A percentile compares a stretch with the other conserved stretches of the same genome.
Evolutionary conservation across 495 filamentous ascomycete genomes (phyloP).

Genomic region (Glarea lozoyensis): DNA sequence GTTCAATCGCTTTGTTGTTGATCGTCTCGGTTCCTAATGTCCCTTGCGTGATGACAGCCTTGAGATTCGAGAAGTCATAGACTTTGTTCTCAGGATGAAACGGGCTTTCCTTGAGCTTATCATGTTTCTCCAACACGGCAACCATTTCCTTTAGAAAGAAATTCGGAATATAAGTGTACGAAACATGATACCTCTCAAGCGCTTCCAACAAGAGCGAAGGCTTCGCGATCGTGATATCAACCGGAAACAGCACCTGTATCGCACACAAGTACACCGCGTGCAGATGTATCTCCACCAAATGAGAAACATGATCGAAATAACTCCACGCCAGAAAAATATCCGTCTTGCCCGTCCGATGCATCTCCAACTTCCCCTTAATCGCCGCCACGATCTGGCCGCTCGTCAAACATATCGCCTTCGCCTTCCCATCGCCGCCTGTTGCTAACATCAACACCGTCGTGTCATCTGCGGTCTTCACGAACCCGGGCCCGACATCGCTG

Average conservation of each 20-base stretch:
- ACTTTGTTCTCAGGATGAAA: no score
- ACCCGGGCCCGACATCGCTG: no score
- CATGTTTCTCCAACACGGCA: no score
- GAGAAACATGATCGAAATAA: conserved; percentile 45
- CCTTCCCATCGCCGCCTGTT: conserved; percentile 44
- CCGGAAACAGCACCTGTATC: conserved; percentile 38
- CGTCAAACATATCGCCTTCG: conserved; percentile 42
- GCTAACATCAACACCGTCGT: conserved; percentile 42
- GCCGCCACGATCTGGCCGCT: conserved; percentile 38
- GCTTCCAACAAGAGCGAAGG: conserved; percentile 34
- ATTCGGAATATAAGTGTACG: conserved; percentile 44
- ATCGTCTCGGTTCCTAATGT: no score
- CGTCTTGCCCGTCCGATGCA: conserved; percentile 1
- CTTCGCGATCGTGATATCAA: conserved; percentile 29
- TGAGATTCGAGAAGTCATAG: neutral
- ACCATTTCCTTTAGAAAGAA: no score
- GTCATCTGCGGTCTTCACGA: conserved; percentile 7
- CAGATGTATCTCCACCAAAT: conserved; percentile 41
- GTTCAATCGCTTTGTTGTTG: no score
- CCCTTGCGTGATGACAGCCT: conserved; percentile 25
- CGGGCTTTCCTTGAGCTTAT: no score
- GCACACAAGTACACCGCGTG: conserved; percentile 29
- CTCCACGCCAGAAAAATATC: conserved; percentile 42
- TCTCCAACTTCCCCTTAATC: conserved; percentile 30
- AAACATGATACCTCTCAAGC: conserved; percentile 31